Evolutionary conservation across 768 basidiomycete species (phyloP), one percentile per base, ranked within the genome.

Genomic region (Pisolithus marmoratus): DNA sequence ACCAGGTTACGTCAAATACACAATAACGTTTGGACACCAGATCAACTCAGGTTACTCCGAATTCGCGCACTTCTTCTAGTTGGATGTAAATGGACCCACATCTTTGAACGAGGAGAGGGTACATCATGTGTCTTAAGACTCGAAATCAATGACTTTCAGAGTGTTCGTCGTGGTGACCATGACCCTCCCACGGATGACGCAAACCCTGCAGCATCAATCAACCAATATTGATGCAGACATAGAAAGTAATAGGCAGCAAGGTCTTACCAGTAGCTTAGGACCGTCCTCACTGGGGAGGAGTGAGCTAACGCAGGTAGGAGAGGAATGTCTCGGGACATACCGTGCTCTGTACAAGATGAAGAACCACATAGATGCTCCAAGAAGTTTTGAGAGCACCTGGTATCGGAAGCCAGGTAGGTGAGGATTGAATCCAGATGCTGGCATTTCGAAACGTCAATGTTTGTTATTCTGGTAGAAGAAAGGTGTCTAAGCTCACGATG

Each of bases 331-430:
- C 27, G n/a, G 23, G 44, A 76, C 87, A 63, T 62, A 95, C 94
- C 92, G 78, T 57, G 89, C 87, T 51, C 94, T 84, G 72, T 94
- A 96, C 76, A 96, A 95, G 66, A 96, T 93, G 76, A 94, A 96
- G 82, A 95, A 95, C 94, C 94, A 96, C 94, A 96, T 95, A 23
- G 84, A 81, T 31, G 93, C 94, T 46, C 94, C 94, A 42, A 96
- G 74, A 54, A 82, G 83, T 70, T 93, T 94, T 24, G 87, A 80
- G 27, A 94, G 76, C 67, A 91, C 82, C 53, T 79, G 81, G 70
- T 93, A 83, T 62, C 76, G 81, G 61, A 82, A 76, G 12, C 86
- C 82, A 8, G 92, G 90, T 26, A 93, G 76, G 66, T 93, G 93
- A 37, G 93, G 93, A 68, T 92, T 79, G 63, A 95, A 95, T 58